Percentiles rank a stretch among this genome's conserved stretches.
Evolutionary conservation across 305 asterid genomes (phyloP).

Genomic region (Solanum hybrid): DNA sequence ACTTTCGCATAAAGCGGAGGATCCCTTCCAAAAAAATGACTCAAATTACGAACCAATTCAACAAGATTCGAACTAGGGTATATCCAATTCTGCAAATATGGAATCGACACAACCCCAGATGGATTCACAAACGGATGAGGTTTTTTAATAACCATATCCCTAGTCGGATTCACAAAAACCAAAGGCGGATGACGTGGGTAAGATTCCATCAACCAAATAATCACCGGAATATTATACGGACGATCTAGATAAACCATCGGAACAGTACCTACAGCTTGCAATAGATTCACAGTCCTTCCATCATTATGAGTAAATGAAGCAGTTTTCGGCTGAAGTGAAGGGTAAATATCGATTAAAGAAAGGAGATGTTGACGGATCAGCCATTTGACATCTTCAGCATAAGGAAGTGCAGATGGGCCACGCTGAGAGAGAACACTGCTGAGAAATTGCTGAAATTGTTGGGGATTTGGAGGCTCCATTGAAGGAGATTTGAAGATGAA

Average conservation of each 20-base stretch:
- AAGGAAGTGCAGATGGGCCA: too few relatives aligned
- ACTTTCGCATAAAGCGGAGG: constrained; percentile 78
- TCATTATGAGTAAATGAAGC: constrained; percentile 91
- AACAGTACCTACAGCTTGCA: constrained; percentile 82
- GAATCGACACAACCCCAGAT: constrained; percentile 73
- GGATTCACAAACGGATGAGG: constrained; percentile 79
- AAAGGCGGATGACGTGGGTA: constrained; percentile 87
- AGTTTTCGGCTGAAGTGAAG: constrained; percentile 74
- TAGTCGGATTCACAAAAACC: constrained; percentile 81
- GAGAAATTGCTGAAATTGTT: too few relatives aligned
- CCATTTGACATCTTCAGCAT: too few relatives aligned
- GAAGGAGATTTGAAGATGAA: too few relatives aligned
- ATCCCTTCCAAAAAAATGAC: constrained; percentile 64
- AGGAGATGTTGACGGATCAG: constrained; percentile 68
- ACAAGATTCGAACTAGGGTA: constrained; percentile 80
- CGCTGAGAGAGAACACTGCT: too few relatives aligned
- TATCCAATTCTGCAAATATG: constrained; percentile 68
- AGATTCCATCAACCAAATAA: constrained; percentile 86
- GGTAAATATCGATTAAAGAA: constrained; percentile 48
- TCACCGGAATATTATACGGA: constrained; percentile 80
- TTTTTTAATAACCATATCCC: constrained; percentile 81
- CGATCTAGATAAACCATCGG: constrained; percentile 66
- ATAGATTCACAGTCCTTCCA: constrained; percentile 78
- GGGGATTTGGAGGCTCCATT: too few relatives aligned
- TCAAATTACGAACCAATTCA: constrained; percentile 58